Evolutionary conservation across 345 rosid species (phyloP), one percentile per base, ranked within the genome.

Genomic region (Eucalyptus viminalis): DNA sequence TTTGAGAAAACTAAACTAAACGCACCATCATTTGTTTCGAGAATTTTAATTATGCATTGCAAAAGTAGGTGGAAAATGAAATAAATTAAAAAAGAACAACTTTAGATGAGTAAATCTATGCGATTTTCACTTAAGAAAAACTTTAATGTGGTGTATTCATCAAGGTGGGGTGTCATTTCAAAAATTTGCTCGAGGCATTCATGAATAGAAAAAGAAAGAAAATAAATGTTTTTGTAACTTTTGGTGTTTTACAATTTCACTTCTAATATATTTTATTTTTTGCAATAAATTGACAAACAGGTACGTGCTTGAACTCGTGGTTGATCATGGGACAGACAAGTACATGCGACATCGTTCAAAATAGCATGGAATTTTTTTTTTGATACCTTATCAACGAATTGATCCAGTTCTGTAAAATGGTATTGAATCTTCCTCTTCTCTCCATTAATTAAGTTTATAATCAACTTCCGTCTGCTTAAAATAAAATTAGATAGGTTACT

Each of bases 11-110:
- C 0, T 53, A 1, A 53, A 53, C 2, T 53, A 53, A 19, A 53
- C 1, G 0, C 25, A 53, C 0, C 0, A 62, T n/a, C 76, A 65
- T 65, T 65, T n/a, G 6, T 56, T 56, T 2, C 1, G 0, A 56
- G 29, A 56, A 24, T 56, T 56, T 56, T 56, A 56, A 56, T 56
- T 24, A 24, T 10, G 29, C 0, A 56, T 56, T 0, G 29, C 62
- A 56, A 56, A 7, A 65, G 0, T n/a, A 65, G 40, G 1, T 14
- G 37, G 37, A 65, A 65, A 65, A 4, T 65, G 34, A 14, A 7
- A 65, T 56, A 56, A 56, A 56, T 53, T 53, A 19, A 19, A 53
- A 53, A 53, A 8, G 11, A 62, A 7, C 72, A 65, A 16, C 43
- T 69, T 31, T 69, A 1, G 80, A 15, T 67, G 80, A 31, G 80